phyloP scores from a whole-genome alignment of 2,329 filamentous ascomycete genomes.

The Cladosporium austrohemisphaericum region DNA sequence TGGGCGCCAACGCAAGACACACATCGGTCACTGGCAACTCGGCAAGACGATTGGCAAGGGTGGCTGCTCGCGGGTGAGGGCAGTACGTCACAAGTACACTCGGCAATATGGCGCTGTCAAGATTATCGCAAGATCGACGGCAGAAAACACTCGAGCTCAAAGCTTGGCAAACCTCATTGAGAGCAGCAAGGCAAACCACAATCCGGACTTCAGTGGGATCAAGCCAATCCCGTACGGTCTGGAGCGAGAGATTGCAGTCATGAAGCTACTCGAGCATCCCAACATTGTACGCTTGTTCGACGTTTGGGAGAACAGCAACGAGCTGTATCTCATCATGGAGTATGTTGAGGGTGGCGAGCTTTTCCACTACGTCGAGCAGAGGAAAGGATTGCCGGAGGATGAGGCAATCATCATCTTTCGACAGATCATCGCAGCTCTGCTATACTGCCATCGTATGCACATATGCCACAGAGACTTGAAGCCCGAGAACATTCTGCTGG shows the following conservation, averaged over 20 bases:
- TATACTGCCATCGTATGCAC: conserved; percentile 90
- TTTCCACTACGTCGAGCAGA: conserved; percentile 76
- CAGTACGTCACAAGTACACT: conserved; percentile 73
- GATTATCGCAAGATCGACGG: conserved; percentile 79
- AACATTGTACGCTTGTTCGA: conserved; percentile 94
- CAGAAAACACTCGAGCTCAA: conserved; percentile 75
- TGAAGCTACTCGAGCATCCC: conserved; percentile 92
- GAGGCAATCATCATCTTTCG: conserved; percentile 82
- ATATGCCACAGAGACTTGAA: conserved; percentile 97
- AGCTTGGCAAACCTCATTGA: conserved; percentile 80
- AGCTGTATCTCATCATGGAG: conserved; percentile 95
- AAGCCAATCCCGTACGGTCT: conserved; percentile 67
- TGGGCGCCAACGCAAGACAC: conserved; percentile 54
- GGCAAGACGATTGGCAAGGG: conserved; percentile 86
- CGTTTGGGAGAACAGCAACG: conserved; percentile 94
- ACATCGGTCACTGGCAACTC: conserved; percentile 90
- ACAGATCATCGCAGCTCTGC: conserved; percentile 86
- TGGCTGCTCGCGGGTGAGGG: conserved; percentile 79
- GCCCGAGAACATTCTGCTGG: conserved; percentile 92
- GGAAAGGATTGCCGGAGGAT: conserved; percentile 71
- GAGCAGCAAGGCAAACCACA: conserved; percentile 52
- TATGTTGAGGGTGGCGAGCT: conserved; percentile 82
- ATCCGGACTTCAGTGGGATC: conserved; percentile 24
- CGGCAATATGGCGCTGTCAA: conserved; percentile 86
- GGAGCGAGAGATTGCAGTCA: conserved; percentile 91